Base-by-base conservation (phyloP, 768 basidiomycete species). In the Pisolithus sp. region DNA sequence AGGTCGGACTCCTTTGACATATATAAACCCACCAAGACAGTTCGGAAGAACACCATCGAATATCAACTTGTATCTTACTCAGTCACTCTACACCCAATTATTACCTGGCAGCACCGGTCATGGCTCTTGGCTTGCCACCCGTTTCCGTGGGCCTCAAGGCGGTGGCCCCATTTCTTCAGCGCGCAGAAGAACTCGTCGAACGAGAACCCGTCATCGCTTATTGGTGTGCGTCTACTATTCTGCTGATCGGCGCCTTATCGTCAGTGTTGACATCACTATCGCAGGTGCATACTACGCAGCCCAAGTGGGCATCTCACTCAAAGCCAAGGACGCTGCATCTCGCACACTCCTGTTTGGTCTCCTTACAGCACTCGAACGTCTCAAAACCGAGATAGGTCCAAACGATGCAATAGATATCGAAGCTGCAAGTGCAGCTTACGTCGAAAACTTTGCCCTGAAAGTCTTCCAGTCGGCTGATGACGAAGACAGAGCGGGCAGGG, bases 381-480 rank as follows among this genome's bases (percentile, higher is more conserved):
- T 92, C 76, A 97, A 97, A 70, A 68, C 70, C 9, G 78, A 84
- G 8, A 82, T 94, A 23, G 82, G 81, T 0, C 70, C 76, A 15
- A 82, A 82, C 54, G 93, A 96, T 60, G 85, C 90, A 9, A 77
- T 97, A 51, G 85, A 89, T 54, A 79, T 83, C 52, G 93, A 97
- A 61, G 70, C 79, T 8, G 92, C 83, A 0, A 88, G 89, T 38
- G 81, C 86, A 3, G 91, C 92, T 4, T 94, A 92, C 61, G 82
- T 98, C 45, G 93, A 97, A 73, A 93, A 94, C 71, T 98, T 98
- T 74, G 94, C 91, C 1, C 69, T 94, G 23, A 86, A 77, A 54
- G 82, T 98, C n/a, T 99, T 99, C 69, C 73, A 75, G 9, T 74
- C 75, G 58, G 95, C 95, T 18, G 96, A 99, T 64, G 86, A 88